phyloP scores from a whole-genome alignment of 202 grass and related monocot genomes.

The Eragrostis tef region DNA sequence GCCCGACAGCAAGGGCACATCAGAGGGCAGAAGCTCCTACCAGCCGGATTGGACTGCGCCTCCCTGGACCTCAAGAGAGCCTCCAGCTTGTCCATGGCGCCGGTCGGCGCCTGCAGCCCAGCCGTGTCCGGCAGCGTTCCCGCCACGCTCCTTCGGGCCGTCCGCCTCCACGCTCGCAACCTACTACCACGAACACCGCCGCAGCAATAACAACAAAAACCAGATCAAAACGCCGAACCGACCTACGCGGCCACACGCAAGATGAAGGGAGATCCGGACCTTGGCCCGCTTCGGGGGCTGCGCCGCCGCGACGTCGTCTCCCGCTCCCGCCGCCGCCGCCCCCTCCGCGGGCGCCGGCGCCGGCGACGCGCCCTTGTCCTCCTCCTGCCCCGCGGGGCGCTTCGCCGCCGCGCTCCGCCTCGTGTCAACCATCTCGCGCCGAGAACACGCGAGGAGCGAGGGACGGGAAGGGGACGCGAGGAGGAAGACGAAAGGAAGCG shows the following conservation, averaged over 20 bases:
- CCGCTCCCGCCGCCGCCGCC: slow-evolving; percentile 21
- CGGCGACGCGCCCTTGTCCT: slow-evolving; percentile 27
- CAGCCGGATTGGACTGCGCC: slow-evolving; percentile 36
- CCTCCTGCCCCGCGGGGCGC: slow-evolving; percentile 38
- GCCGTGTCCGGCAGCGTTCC: slow-evolving; percentile 39
- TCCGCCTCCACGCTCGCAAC: slow-evolving; percentile 41
- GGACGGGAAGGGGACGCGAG: slow-evolving; percentile 10
- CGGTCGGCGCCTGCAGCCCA: slow-evolving; percentile 51
- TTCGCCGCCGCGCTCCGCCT: slow-evolving; percentile 77
- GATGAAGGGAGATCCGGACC: slow-evolving; percentile 43
- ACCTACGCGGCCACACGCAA: neutral
- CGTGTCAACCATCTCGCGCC: slow-evolving; percentile 82
- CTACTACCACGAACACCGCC: slow-evolving; percentile 10
- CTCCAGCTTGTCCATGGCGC: slow-evolving; percentile 57
- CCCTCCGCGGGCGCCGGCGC: slow-evolving; percentile 27
- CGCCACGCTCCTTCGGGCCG: slow-evolving; percentile 1
- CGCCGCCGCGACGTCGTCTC: slow-evolving; percentile 29
- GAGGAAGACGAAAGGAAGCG: slow-evolving; percentile 11
- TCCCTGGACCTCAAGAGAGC: slow-evolving; percentile 51
- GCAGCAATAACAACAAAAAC: neutral
- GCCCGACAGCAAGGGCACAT: neutral
- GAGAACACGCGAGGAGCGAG: slow-evolving; percentile 11
- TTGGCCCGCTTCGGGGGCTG: slow-evolving; percentile 62
- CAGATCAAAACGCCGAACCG: slow-evolving; percentile 28
- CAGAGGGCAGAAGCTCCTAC: slow-evolving; percentile 27